Conservation (phyloP, 768 basidiomycete species). For the Boletus eberwhitei region DNA sequence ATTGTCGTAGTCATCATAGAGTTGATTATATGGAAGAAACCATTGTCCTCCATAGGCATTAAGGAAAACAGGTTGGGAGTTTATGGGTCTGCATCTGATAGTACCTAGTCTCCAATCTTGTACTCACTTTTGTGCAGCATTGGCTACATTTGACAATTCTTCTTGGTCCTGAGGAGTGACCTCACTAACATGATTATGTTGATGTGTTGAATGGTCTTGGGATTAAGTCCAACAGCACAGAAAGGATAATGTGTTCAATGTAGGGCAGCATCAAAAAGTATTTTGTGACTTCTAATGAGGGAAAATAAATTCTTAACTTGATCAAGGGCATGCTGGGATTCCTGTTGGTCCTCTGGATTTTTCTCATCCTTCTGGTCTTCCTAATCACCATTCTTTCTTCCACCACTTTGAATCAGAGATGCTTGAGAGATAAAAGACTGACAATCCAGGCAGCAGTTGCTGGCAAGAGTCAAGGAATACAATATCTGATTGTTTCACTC, state of each 20-base stretch:
- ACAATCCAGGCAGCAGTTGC: no score
- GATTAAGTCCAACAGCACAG: not conserved
- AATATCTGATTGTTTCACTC: no score
- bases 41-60: not conserved
- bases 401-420: no score
- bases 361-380: no score
- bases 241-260: not conserved
- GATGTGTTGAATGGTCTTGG: no score
- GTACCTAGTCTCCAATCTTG: not conserved
- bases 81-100: not conserved
- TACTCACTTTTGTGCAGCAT: no score
- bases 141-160: not conserved
- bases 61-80: not conserved
- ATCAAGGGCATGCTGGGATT: not conserved
- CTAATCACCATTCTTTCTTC: no score
- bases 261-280: not conserved
- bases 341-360: not conserved
- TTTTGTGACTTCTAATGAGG: not conserved
- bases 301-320: not conserved
- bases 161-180: not conserved
- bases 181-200: no score
- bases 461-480: no score
- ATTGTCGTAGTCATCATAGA: conserved; percentile 7
- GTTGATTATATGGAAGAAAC: not conserved
- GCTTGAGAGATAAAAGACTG: no score